These are phyloP conservation scores for Pseudogymnoascus destructans DNA, from an alignment of 2,329 filamentous ascomycete genomes.

Conservation along the genomic window DNA sequence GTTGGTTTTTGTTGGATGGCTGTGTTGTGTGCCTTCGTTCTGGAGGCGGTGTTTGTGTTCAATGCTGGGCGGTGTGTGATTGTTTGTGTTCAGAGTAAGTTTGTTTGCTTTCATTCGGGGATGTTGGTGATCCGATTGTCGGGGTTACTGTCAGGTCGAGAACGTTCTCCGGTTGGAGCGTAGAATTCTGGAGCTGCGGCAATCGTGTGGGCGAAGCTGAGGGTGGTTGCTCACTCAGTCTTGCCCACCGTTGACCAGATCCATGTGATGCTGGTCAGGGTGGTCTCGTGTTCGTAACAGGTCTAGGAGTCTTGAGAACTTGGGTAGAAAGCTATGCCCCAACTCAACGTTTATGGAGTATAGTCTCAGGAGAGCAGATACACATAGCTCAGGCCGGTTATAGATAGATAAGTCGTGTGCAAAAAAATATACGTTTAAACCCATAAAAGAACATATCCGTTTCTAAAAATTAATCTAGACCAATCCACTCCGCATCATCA, in stretches of 20 bases:
- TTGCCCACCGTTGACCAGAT: background rate
- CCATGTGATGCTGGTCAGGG: background rate
- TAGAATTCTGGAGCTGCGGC: background rate
- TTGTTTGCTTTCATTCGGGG: background rate
- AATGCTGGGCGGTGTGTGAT: background rate
- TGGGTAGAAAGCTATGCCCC: constrained; percentile 1
- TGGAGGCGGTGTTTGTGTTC: background rate
- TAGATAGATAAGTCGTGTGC: background rate
- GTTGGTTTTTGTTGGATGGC: background rate
- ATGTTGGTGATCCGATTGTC: background rate
- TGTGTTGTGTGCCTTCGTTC: background rate
- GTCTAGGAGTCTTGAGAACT: background rate
- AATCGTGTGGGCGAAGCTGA: background rate
- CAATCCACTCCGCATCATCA: constrained; percentile 40
- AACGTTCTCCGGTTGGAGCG: background rate
- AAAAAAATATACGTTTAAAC: background rate
- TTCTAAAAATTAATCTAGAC: constrained; percentile 31
- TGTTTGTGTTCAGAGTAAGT: background rate
- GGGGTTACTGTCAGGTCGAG: background rate
- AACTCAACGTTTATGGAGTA: background rate
- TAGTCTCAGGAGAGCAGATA: background rate
- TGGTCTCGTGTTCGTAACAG: background rate
- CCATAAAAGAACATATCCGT: constrained; percentile 2
- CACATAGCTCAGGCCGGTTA: background rate
- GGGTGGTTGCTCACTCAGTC: background rate